Base-by-base conservation (phyloP, 1,139 yeast genomes). In the Candida sojae region DNA sequence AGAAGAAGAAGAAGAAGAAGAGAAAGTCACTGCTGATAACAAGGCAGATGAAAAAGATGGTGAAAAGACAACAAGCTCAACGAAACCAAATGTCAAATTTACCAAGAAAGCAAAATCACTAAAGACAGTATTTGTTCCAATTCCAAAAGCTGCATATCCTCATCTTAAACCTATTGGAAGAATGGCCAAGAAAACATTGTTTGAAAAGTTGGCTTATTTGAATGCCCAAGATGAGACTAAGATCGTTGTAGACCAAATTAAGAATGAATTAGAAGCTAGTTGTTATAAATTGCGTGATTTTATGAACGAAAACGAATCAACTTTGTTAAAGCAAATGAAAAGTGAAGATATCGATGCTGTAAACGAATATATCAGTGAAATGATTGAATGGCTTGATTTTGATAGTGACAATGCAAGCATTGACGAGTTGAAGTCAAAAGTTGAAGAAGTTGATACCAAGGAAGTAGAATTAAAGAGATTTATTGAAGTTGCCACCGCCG, bases 311-410 rank as follows among this genome's bases (percentile, higher is more conserved):
- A 74, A 81, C 35, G 79, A 76, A 36, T 72, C 68, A 1, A 64
- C 63, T 2, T 53, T 71, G 6, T 72, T 75, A 8, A 57, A 63
- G 9, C 70, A 69, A 10, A 56, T 77, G 17, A 45, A 74, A 2
- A 70, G 66, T 4, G 61, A 62, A 8, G 71, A 79, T 5, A 55
- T 73, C 1, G 61, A 62, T 0, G 55, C 55, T 8, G 57, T 61
- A 37, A 53, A 58, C 30, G 40, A 53, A 3, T 54, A 56, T 33
- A 77, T 86, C 2, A 54, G 70, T 30, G 84, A 82, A 25, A 68
- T 76, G 25, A 68, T 87, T 45, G 95, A 87, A 53, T 89, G 96
- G 96, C 70, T 90, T 35, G 96, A 89, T 47, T 83, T 80, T 55
- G 92, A 85, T 23, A 79, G 89, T 47, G 88, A 83, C 48, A 73